Evolutionary conservation across 2,329 filamentous ascomycete genomes (phyloP).

Genomic region (Botrytis hyacinthi): DNA sequence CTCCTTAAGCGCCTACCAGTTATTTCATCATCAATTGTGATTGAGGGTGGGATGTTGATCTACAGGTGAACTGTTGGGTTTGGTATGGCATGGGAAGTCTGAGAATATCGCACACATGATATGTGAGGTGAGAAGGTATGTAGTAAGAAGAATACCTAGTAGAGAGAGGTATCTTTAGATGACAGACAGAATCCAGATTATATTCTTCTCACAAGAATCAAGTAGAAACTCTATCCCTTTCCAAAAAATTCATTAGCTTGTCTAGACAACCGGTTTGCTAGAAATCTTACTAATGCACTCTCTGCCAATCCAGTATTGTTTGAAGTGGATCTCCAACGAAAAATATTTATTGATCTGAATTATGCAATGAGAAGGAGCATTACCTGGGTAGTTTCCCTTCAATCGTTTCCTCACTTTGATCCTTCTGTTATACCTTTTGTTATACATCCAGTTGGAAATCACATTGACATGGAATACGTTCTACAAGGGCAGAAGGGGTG

Average conservation of each 20-base stretch:
- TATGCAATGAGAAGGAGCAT: slow-evolving; percentile 4
- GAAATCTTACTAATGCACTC: not conserved
- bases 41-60: not conserved
- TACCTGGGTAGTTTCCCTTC: not conserved
- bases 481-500: too few relatives aligned
- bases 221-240: not conserved
- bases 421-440: not conserved
- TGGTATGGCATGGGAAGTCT: not conserved
- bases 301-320: not conserved
- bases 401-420: not conserved
- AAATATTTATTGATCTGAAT: not conserved
- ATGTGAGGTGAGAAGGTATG: not conserved
- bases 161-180: not conserved
- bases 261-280: not conserved
- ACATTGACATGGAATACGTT: too few relatives aligned
- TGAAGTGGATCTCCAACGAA: not conserved
- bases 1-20: not conserved
- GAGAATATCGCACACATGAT: not conserved
- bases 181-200: not conserved
- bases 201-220: not conserved
- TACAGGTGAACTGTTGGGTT: not conserved
- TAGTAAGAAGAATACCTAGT: not conserved
- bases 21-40: not conserved
- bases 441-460: too few relatives aligned
- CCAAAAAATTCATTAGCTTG: not conserved